phyloP scores from a whole-genome alignment of 371 early-diverging fungal species.

The Circinella umbellata region DNA sequence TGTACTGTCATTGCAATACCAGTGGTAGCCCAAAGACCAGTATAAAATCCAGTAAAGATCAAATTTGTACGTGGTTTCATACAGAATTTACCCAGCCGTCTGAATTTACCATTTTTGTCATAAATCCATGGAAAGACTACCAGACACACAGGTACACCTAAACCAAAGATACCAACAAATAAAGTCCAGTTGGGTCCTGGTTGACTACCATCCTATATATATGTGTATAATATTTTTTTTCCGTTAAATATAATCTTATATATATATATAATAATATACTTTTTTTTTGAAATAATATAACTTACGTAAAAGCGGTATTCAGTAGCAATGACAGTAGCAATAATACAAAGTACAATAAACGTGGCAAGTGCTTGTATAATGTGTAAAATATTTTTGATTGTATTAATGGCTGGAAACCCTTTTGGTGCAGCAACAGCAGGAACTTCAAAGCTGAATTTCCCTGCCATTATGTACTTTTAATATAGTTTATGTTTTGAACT shows the following conservation, averaged over 20 bases:
- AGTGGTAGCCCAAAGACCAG: constrained; percentile 41
- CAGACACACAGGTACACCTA: constrained; percentile 31
- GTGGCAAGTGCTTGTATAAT: constrained; percentile 29
- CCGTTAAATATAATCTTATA: background rate
- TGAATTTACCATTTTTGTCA: constrained; percentile 34
- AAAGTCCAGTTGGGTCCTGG: constrained; percentile 46
- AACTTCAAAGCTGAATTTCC: constrained; percentile 11
- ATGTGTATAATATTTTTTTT: background rate
- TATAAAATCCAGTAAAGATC: constrained; percentile 43
- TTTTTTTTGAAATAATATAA: background rate
- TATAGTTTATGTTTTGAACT: background rate
- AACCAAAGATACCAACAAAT: constrained; percentile 27
- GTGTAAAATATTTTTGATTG: constrained; percentile 36
- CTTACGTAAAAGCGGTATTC: constrained; percentile 40
- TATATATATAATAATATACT: background rate
- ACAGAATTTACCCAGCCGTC: constrained; percentile 40
- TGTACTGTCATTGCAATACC: constrained; percentile 47
- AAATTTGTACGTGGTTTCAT: constrained; percentile 42
- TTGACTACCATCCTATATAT: constrained; percentile 38
- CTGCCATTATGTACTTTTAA: background rate
- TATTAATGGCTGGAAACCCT: constrained; percentile 30
- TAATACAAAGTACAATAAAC: constrained; percentile 34
- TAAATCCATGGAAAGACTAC: constrained; percentile 41
- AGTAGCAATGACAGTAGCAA: constrained; percentile 39
- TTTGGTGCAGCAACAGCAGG: constrained; percentile 22